Base-by-base conservation (phyloP, 2,329 filamentous ascomycete genomes). In the Aspergillus novofumigatus region DNA sequence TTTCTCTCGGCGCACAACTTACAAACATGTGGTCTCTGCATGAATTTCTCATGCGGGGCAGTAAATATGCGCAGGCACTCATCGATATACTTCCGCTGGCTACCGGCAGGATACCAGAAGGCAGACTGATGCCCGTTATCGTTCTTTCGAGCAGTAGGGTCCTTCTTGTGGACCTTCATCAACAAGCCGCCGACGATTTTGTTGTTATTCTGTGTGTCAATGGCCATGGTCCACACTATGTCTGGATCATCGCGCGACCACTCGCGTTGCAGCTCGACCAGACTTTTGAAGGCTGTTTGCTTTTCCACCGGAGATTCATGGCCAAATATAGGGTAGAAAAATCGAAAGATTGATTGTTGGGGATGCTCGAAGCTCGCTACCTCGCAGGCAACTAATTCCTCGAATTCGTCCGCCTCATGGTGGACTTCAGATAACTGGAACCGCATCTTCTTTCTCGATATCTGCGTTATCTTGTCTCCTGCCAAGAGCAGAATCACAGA, bases 241-340 rank as follows among this genome's bases (percentile, higher is more conserved):
- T 54, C 53, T 4, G 54, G 54, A 14, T 56, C 54, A n/a, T 52
- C 42, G 28, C 54, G 54, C 7, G 29, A 42, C 54, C 49, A 56
- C 25, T 49, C 47, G 4, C 50, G 49, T 21, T 56, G 42, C 11
- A 56, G 42, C 42, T 49, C 21, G 21, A 56, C 44, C 11, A 56
- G 42, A n/a, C 42, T 56, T 4, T 3, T 3, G 4, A 54, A 48
- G 3, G 53, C 54, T 14, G 14, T 9, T 2, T 35, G 21, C 21
- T 49, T 56, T 10, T 49, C 44, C n/a, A 0, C 10, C 3, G 14
- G 14, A 5, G 54, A 32, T 29, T 52, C 54, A 6, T 38, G 14
- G 45, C 54, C 54, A 21, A 56, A 56, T 23, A 52, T 56, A 3
- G 54, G 49, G 32, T 52, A 49, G 42, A 52, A 49, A 35, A 56